Conservation (phyloP, 176 grass and related monocot genomes). For the Oryza rufipogon region DNA sequence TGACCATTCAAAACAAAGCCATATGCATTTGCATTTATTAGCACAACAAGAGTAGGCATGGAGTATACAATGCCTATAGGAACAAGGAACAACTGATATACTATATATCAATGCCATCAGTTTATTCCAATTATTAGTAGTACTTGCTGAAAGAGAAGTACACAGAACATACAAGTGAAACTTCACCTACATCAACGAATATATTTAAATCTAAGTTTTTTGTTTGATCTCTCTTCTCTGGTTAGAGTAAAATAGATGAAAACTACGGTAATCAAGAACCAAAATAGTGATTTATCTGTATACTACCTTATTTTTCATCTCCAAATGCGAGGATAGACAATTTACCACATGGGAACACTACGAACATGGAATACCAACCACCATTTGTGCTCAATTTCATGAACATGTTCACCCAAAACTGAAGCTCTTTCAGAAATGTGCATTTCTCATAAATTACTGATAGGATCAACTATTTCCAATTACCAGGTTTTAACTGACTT, state of each 20-base stretch:
- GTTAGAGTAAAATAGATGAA: background rate
- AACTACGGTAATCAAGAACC: constrained; percentile 6
- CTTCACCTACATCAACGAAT: background rate
- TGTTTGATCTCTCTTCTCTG: background rate
- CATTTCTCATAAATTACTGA: background rate
- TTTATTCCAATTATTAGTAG: constrained; percentile 8
- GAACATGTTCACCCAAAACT: constrained; percentile 30
- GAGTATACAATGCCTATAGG: constrained; percentile 12
- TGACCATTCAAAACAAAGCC: background rate
- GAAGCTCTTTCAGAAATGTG: background rate
- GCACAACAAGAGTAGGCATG: background rate
- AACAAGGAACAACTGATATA: background rate
- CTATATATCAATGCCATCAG: background rate
- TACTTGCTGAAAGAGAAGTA: background rate
- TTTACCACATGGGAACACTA: constrained; percentile 10
- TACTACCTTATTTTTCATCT: background rate
- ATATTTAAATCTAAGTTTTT: constrained; percentile 14
- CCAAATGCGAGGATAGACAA: constrained; percentile 11
- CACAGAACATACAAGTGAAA: constrained; percentile 5
- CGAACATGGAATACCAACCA: constrained; percentile 6
- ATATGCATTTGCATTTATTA: constrained; percentile 27
- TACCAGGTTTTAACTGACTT: constrained; percentile 3
- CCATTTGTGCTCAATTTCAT: background rate
- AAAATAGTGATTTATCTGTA: constrained; percentile 27
- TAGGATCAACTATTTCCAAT: background rate